Evolutionary conservation across 768 basidiomycete species (phyloP).

Genomic region (Mycena capillaripes): DNA sequence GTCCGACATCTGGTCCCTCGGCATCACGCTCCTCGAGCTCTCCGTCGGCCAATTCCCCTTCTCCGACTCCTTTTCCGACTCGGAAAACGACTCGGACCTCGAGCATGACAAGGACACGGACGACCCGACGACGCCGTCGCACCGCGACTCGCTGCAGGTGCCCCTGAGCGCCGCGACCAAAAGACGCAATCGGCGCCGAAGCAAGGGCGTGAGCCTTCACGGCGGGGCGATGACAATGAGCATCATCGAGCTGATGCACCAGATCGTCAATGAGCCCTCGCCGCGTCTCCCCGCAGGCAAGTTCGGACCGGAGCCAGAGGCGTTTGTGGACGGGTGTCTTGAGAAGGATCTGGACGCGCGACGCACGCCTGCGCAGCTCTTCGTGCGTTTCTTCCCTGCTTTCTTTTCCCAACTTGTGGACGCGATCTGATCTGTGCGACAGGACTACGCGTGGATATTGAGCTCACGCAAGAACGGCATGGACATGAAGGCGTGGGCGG

Average conservation of each 20-base stretch:
- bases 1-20: conserved; percentile 99
- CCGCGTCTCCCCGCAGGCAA: conserved; percentile 84
- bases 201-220: conserved; percentile 92
- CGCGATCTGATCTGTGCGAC: no score
- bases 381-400: conserved; percentile 63
- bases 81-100: conserved; percentile 78
- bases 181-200: conserved; percentile 64
- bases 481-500: conserved; percentile 34
- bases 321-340: conserved; percentile 91
- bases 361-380: conserved; percentile 87
- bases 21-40: conserved; percentile 96
- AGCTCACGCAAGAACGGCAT: conserved; percentile 27
- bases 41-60: conserved; percentile 99
- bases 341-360: conserved; percentile 89
- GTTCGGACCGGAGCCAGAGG: conserved; percentile 80
- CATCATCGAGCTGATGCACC: conserved; percentile 95
- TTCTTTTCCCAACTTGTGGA: conserved; percentile 1
- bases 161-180: conserved; percentile 36
- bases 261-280: conserved; percentile 98
- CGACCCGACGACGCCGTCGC: conserved; percentile 58
- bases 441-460: conserved; percentile 25
- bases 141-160: conserved; percentile 63
- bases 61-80: conserved; percentile 82
- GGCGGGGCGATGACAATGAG: conserved; percentile 98
- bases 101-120: conserved; percentile 53